Percentiles rank a stretch among this genome's conserved stretches.
These are phyloP conservation scores for Trametes coccinea DNA, from an alignment of 768 basidiomycete species.

Conservation along the genomic window DNA sequence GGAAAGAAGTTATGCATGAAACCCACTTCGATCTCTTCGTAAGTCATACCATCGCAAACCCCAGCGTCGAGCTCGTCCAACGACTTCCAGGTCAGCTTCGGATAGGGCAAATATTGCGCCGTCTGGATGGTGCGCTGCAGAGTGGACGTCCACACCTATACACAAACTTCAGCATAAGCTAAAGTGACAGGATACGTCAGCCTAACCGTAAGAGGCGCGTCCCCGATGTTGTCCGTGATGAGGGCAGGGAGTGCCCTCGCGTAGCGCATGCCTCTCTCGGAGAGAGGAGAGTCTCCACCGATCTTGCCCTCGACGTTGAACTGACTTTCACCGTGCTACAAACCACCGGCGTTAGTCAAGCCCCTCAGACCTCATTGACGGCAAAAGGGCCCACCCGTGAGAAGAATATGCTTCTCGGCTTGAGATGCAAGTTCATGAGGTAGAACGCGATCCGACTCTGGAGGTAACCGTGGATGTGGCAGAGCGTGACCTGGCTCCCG, in stretches of 20 bases:
- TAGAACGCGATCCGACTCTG: slow-evolving; percentile 98
- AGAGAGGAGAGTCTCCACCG: slow-evolving; percentile 93
- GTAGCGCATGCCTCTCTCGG: slow-evolving; percentile 82
- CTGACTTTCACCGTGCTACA: slow-evolving; percentile 95
- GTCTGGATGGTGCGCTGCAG: slow-evolving; percentile 92
- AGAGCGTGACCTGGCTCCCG: slow-evolving; percentile 83
- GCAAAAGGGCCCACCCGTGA: slow-evolving; percentile 66
- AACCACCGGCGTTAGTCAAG: neutral
- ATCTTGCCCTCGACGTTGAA: slow-evolving; percentile 97
- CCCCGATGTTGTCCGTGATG: slow-evolving; percentile 88
- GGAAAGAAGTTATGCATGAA: neutral
- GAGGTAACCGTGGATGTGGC: slow-evolving; percentile 89
- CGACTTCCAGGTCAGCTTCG: slow-evolving; percentile 97
- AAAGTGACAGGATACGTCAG: neutral
- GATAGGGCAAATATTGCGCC: slow-evolving; percentile 74
- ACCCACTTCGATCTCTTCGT: slow-evolving; percentile 93
- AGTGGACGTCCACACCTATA: slow-evolving; percentile 99
- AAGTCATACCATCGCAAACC: slow-evolving; percentile 99
- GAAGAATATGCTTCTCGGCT: slow-evolving; percentile 94
- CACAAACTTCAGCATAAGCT: neutral
- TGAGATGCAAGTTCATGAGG: slow-evolving; percentile 96
- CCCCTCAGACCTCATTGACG: neutral
- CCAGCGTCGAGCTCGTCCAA: slow-evolving; percentile 98
- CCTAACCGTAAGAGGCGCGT: slow-evolving; percentile 79
- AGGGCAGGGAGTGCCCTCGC: slow-evolving; percentile 82